A percentile compares a stretch with the other conserved stretches of the same genome.
These are phyloP conservation scores for Elaeis guineensis DNA, from an alignment of 176 grass and related monocot species.

Conservation along the genomic window DNA sequence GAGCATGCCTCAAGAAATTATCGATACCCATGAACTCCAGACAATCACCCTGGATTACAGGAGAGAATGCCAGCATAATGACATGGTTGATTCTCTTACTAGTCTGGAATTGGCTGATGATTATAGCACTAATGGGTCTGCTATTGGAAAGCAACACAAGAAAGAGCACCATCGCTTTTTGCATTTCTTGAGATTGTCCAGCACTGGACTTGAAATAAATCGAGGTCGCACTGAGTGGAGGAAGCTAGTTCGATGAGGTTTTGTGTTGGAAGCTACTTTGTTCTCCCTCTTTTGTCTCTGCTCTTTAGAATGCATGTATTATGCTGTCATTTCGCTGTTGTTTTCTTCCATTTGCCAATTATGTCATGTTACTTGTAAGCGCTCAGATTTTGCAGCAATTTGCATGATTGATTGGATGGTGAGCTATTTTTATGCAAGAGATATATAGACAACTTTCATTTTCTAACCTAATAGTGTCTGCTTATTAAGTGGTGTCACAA, in stretches of 20 bases:
- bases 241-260: constrained; percentile 56
- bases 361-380: too few relatives aligned
- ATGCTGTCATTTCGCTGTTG: too few relatives aligned
- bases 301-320: too few relatives aligned
- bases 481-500: too few relatives aligned
- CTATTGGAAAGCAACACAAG: constrained; percentile 20
- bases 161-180: constrained; percentile 49
- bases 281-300: too few relatives aligned
- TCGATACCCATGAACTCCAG: constrained; percentile 89
- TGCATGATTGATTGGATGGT: too few relatives aligned
- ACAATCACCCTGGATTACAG: constrained; percentile 96
- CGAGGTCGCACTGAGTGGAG: constrained; percentile 83
- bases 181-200: constrained; percentile 72
- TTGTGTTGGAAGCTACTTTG: background rate
- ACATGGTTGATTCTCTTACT: constrained; percentile 79
- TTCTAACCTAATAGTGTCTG: too few relatives aligned
- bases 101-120: constrained; percentile 54
- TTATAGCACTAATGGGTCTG: constrained; percentile 40
- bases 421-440: too few relatives aligned
- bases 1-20: constrained; percentile 98
- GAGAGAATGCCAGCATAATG: constrained; percentile 89
- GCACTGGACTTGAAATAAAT: constrained; percentile 68
- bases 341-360: too few relatives aligned
- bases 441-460: too few relatives aligned
- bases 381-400: too few relatives aligned